Evolutionary conservation across 352 stramenopile genomes (phyloP).

Genomic region (Nothophytophthora sp.): DNA sequence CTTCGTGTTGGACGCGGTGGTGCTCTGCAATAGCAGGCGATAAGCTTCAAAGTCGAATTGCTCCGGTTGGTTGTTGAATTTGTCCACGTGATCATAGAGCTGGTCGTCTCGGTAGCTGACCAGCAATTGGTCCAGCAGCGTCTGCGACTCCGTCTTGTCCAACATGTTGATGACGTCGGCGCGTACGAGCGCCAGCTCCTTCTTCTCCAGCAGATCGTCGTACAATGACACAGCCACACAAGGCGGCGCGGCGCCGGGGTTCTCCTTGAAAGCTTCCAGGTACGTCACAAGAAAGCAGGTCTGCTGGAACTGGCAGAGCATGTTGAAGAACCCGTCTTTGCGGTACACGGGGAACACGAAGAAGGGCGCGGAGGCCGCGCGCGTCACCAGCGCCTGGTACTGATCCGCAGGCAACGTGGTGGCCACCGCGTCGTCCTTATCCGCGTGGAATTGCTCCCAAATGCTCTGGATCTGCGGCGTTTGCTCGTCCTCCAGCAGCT

Average conservation of each 20-base stretch:
- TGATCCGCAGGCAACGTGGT: slow-evolving; percentile 34
- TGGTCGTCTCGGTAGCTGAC: slow-evolving; percentile 69
- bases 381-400: slow-evolving; percentile 50
- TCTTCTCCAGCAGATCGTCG: slow-evolving; percentile 70
- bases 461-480: slow-evolving; percentile 61
- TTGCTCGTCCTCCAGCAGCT: slow-evolving; percentile 74
- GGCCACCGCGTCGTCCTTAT: slow-evolving; percentile 77
- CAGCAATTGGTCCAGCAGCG: slow-evolving; percentile 64
- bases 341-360: slow-evolving; percentile 87
- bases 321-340: slow-evolving; percentile 87
- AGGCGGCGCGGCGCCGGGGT: slow-evolving; percentile 69
- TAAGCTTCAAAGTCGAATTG: slow-evolving; percentile 88
- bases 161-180: slow-evolving; percentile 88
- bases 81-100: slow-evolving; percentile 73
- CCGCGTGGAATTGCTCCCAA: slow-evolving; percentile 79
- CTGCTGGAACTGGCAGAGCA: slow-evolving; percentile 90
- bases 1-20: slow-evolving; percentile 1
- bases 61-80: slow-evolving; percentile 85
- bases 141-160: slow-evolving; percentile 79
- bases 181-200: slow-evolving; percentile 72
- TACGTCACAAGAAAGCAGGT: slow-evolving; percentile 89
- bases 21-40: slow-evolving; percentile 42
- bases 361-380: slow-evolving; percentile 58
- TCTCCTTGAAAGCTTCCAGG: slow-evolving; percentile 88
- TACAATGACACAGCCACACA: slow-evolving; percentile 85